These are phyloP conservation scores for Leccinum sublutescens DNA, from an alignment of 768 basidiomycete genomes.

Conservation along the genomic window DNA sequence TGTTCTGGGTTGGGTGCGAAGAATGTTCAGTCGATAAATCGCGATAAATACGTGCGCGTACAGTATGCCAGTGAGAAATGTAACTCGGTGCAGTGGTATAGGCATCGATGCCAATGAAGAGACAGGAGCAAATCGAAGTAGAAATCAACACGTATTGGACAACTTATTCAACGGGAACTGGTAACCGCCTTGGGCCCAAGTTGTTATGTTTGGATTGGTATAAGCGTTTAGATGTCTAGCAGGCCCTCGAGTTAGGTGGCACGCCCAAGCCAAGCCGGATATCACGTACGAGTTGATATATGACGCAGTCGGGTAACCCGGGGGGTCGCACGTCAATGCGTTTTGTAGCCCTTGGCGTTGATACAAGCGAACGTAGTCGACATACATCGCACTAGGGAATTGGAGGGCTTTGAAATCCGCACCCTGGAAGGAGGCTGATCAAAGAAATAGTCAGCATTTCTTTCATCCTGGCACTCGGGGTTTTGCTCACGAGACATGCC, in stretches of 20 bases:
- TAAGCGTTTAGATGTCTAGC: conserved; percentile 53
- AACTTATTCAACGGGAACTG: conserved; percentile 66
- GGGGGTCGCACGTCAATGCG: conserved; percentile 78
- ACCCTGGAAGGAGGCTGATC: conserved; percentile 60
- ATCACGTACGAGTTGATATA: conserved; percentile 66
- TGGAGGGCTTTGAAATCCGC: conserved; percentile 67
- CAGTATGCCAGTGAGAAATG: conserved; percentile 22
- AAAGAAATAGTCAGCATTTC: conserved; percentile 5
- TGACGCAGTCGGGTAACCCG: conserved; percentile 68
- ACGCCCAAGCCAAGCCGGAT: neutral
- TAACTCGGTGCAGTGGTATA: conserved; percentile 18
- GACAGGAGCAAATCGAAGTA: conserved; percentile 8
- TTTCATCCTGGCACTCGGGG: neutral
- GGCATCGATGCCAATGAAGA: conserved; percentile 8
- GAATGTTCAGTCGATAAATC: conserved; percentile 23
- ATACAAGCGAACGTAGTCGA: conserved; percentile 91
- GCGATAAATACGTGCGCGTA: conserved; percentile 26
- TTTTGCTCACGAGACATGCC: conserved; percentile 62
- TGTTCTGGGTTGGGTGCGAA: conserved; percentile 4
- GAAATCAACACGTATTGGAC: conserved; percentile 23
- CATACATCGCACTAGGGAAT: conserved; percentile 78
- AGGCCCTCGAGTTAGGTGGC: conserved; percentile 9
- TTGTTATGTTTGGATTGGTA: conserved; percentile 79
- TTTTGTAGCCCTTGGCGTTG: conserved; percentile 71
- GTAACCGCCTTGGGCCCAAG: conserved; percentile 78